Base-by-base conservation (phyloP, 2,329 filamentous ascomycete genomes). In the Lasiodiplodia hormozganensis region DNA sequence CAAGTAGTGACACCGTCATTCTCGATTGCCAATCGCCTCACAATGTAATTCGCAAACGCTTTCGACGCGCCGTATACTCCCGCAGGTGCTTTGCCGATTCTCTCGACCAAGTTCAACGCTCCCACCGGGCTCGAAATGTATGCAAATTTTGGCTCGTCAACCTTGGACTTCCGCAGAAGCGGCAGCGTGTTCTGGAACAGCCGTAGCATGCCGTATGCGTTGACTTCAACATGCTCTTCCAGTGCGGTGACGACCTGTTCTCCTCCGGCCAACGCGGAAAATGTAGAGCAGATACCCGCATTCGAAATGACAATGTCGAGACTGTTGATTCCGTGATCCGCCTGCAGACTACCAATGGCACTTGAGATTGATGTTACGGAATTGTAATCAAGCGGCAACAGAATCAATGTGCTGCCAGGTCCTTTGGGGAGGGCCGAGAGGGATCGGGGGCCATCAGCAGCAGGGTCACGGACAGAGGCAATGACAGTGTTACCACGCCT, bases 241-340 rank as follows among this genome's bases (percentile, higher is more conserved):
- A 64, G 14, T 4, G 43, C 60, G 23, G 23, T 25, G 14, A 43
- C 23, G 2, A 43, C 18, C 1, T 34, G 31, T 34, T 34, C 31
- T 3, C 28, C 21, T 1, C 28, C 31, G 11, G 60, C 60, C 8
- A 64, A 21, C 1, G 40, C 23, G 1, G 40, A 23, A 23, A 14
- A 51, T 4, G 49, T 43, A 2, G 40, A 25, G 7, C n/a, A 14
- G 8, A 76, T 90, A 87, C 85, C 88, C 86, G 6, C 77, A 65
- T 69, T 67, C 23, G 62, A 60, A 51, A 69, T 71, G 31, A 73
- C 70, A 10, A 72, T 68, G 28, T 73, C 71, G 5, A 73, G 58
- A n/a, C 51, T 68, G 1, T 67, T 14, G 43, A 72, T 64, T 12
- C 58, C 58, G 36, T 71, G 64, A 12, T n/a, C 49, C 10, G 23